A percentile compares a stretch with the other conserved stretches of the same genome.
Conservation (phyloP, 371 early-diverging fungal species). For the Lichtheimia ramosa region DNA sequence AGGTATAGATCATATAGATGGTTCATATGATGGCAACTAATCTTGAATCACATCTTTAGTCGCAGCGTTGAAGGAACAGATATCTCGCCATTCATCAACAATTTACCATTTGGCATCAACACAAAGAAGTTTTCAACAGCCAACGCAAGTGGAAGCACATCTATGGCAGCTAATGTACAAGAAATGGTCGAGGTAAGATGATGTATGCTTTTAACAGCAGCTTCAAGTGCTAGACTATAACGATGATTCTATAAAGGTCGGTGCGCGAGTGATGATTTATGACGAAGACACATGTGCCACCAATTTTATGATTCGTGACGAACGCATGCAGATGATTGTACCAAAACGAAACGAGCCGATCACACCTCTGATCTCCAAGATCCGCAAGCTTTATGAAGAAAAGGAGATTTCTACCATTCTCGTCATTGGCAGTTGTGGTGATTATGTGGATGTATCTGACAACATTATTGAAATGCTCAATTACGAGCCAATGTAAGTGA, state of each 20-base stretch:
- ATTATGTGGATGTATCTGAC: conserved; percentile 56
- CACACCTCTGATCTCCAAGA: conserved; percentile 51
- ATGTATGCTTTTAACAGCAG: neutral
- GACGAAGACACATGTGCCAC: conserved; percentile 65
- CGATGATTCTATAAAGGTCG: neutral
- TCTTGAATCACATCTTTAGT: neutral
- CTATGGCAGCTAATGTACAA: conserved; percentile 59
- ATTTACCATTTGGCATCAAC: conserved; percentile 41
- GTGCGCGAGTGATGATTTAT: conserved; percentile 27
- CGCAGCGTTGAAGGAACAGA: conserved; percentile 36
- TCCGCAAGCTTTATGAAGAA: conserved; percentile 33
- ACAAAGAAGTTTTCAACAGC: conserved; percentile 36
- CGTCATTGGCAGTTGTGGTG: conserved; percentile 60
- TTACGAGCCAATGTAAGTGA: conserved; percentile 23
- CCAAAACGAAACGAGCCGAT: conserved; percentile 48
- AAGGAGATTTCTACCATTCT: conserved; percentile 38
- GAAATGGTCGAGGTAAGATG: conserved; percentile 42
- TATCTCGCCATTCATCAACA: conserved; percentile 52
- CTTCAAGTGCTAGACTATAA: neutral
- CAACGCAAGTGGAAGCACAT: conserved; percentile 57
- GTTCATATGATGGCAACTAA: neutral
- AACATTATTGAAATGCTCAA: conserved; percentile 45
- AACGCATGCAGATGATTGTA: conserved; percentile 52
- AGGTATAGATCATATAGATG: neutral
- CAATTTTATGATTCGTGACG: conserved; percentile 57